Base-by-base conservation (phyloP, 768 basidiomycete genomes). In the Cubamyces lactineus region DNA sequence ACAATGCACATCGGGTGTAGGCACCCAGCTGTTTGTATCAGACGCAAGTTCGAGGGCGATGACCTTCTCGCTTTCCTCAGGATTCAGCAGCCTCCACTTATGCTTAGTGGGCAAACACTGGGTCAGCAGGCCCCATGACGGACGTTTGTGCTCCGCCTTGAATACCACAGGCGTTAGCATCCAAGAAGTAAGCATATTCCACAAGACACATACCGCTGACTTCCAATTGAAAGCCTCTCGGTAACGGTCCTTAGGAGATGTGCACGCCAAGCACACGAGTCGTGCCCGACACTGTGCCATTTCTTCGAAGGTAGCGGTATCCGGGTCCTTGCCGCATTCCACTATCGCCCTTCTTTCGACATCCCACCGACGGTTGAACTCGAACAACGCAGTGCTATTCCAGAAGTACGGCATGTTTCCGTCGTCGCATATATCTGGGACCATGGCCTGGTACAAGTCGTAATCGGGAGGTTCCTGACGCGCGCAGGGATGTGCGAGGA, bases 271-370 rank as follows among this genome's bases (percentile, higher is more conserved):
- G 51, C 51, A 52, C 34, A 26, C 9, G 19, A 53, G 40, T 7
- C 52, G 39, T 15, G 40, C 52, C 4, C 17, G 13, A 24, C 40
- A 26, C 23, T 15, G 26, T 23, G 40, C 26, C 52, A 53, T 53
- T 3, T 28, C 52, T 23, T 41, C 40, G 16, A 13, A 42, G 3
- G 52, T 41, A 3, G 28, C 52, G 2, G 21, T 26, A n/a, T 53
- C 52, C 12, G 52, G 52, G 40, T 53, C 40, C 24, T 41, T 39
- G 17, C 52, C 52, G 40, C 52, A 53, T 34, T 13, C 52, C 21
- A 23, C 16, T 13, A 53, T 53, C 13, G 42, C 17, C 8, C 6
- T 17, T 15, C 40, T 39, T 11, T 23, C 28, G 15, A 21, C 7
- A 9, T 38, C 34, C 51, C 38, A 23, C 3, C 38, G 34, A 9